A percentile compares a stretch with the other conserved stretches of the same genome.
Conservation (phyloP, 352 stramenopile genomes). For the Pythium angustatum region DNA sequence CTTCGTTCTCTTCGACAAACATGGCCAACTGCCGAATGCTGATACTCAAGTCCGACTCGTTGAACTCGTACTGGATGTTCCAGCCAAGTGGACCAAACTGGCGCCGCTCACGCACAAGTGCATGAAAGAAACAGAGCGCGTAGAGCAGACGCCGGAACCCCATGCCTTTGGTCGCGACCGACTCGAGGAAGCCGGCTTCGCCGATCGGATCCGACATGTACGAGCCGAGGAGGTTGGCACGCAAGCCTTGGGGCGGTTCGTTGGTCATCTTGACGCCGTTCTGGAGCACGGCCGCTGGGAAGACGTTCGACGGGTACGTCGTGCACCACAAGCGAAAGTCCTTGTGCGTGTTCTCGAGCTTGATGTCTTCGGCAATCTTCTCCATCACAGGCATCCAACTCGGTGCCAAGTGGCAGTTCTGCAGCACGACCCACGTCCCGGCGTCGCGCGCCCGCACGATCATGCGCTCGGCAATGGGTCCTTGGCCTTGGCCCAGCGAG, state of each 20-base stretch:
- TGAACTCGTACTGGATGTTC: slow-evolving; percentile 98
- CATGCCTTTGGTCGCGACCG: slow-evolving; percentile 57
- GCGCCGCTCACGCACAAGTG: slow-evolving; percentile 90
- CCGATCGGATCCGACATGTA: slow-evolving; percentile 92
- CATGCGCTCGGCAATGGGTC: slow-evolving; percentile 89
- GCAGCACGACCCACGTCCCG: slow-evolving; percentile 90
- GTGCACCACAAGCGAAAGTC: slow-evolving; percentile 95
- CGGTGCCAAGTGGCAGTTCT: slow-evolving; percentile 90
- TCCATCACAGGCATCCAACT: slow-evolving; percentile 95
- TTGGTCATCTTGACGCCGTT: slow-evolving; percentile 98
- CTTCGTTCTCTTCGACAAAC: slow-evolving; percentile 90
- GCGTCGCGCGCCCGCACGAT: slow-evolving; percentile 79
- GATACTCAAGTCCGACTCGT: slow-evolving; percentile 93
- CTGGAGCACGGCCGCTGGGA: slow-evolving; percentile 92
- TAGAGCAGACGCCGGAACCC: slow-evolving; percentile 91
- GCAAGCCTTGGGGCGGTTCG: slow-evolving; percentile 91
- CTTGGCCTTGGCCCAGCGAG: slow-evolving; percentile 92
- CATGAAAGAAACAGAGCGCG: slow-evolving; percentile 91
- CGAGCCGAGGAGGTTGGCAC: slow-evolving; percentile 90
- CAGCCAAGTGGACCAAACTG: slow-evolving; percentile 93
- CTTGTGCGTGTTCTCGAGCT: slow-evolving; percentile 74
- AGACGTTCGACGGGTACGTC: slow-evolving; percentile 93
- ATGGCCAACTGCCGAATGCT: slow-evolving; percentile 91
- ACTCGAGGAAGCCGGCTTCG: slow-evolving; percentile 88
- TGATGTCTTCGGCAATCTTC: slow-evolving; percentile 88